phyloP scores from a whole-genome alignment of 2,329 filamentous ascomycete genomes.

The Plectosphaerella cucumerina region DNA sequence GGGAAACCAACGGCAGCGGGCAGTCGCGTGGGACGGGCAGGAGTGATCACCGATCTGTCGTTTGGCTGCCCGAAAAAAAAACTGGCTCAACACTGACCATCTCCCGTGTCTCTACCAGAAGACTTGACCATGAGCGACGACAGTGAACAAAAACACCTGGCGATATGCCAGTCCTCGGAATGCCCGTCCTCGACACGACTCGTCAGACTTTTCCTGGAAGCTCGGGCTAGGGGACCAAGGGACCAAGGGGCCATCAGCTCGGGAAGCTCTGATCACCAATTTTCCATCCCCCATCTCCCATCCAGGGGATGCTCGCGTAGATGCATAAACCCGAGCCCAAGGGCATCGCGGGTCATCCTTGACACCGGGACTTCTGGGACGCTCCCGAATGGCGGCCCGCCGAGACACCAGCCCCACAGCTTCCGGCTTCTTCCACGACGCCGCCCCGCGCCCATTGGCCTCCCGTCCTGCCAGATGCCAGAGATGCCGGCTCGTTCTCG shows the following conservation, averaged over 20 bases:
- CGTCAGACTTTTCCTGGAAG: neutral
- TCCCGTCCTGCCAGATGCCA: neutral
- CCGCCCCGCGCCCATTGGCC: neutral
- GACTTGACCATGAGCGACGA: neutral
- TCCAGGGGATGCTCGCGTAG: neutral
- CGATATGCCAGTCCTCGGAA: neutral
- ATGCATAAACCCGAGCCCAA: neutral
- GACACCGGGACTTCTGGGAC: slow-evolving; percentile 2
- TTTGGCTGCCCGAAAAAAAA: too few species aligned
- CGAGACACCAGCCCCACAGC: neutral
- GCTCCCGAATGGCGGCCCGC: slow-evolving; percentile 1
- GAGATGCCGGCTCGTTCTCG: slow-evolving; percentile 2
- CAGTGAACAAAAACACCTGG: neutral
- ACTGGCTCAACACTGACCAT: too few species aligned
- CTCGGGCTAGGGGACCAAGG: too few species aligned
- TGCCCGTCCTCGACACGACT: neutral
- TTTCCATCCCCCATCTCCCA: neutral
- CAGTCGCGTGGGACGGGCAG: neutral
- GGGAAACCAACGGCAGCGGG: neutral
- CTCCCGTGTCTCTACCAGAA: neutral
- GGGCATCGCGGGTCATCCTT: neutral
- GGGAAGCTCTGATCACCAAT: neutral
- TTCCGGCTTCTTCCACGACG: slow-evolving; percentile 4
- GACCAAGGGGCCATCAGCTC: too few species aligned
- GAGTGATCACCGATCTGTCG: too few species aligned